These are phyloP conservation scores for Xylaria sp. DNA, from an alignment of 2,329 filamentous ascomycete genomes.

Conservation along the genomic window DNA sequence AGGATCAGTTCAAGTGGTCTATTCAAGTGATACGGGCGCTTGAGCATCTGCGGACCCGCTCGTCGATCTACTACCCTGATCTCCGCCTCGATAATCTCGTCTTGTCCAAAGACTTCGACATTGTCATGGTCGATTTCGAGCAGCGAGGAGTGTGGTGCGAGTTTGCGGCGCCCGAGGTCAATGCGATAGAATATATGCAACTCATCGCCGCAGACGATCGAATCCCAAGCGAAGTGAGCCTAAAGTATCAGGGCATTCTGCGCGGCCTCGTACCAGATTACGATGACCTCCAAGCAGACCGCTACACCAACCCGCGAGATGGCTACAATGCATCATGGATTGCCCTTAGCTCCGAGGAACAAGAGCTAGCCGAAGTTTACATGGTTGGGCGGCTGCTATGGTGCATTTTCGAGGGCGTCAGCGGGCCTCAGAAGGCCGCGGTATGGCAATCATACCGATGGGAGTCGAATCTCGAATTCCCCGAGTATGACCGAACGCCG, in stretches of 20 bases:
- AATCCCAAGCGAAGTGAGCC: constrained; percentile 47
- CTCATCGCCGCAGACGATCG: constrained; percentile 57
- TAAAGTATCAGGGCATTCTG: constrained; percentile 51
- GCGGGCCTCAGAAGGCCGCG: constrained; percentile 61
- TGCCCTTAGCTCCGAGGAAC: constrained; percentile 55
- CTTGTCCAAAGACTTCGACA: constrained; percentile 52
- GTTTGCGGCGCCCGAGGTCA: constrained; percentile 65
- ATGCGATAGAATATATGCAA: constrained; percentile 63
- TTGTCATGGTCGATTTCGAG: constrained; percentile 66
- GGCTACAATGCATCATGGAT: constrained; percentile 65
- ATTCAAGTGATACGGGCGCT: constrained; percentile 58
- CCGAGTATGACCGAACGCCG: constrained; percentile 56
- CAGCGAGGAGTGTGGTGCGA: constrained; percentile 68
- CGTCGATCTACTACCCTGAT: constrained; percentile 61
- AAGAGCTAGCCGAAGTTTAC: constrained; percentile 65
- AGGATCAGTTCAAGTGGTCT: constrained; percentile 59
- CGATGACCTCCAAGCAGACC: constrained; percentile 49
- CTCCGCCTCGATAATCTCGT: constrained; percentile 66
- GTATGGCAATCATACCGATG: constrained; percentile 65
- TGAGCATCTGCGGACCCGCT: constrained; percentile 53
- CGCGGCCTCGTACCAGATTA: constrained; percentile 53
- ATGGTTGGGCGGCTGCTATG: constrained; percentile 67
- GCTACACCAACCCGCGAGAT: constrained; percentile 53
- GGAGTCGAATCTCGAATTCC: constrained; percentile 63
- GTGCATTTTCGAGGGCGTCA: constrained; percentile 67